Evolutionary conservation across 176 grass and related monocot genomes (phyloP).

Genomic region (Aegilops bicornis): DNA sequence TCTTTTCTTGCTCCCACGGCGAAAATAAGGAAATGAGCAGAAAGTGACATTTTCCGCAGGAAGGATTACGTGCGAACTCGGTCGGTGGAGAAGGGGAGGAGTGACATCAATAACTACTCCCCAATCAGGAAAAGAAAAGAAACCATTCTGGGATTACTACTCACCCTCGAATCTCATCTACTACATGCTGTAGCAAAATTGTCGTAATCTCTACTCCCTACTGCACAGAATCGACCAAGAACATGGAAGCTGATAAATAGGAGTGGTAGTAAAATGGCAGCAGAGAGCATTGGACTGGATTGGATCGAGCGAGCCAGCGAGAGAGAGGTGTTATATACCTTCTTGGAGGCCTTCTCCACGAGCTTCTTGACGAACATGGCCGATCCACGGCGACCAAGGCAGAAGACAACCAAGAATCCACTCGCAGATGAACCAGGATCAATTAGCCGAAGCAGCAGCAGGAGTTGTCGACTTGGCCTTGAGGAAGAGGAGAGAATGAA

Average conservation of each 20-base stretch:
- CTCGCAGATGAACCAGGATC: neutral
- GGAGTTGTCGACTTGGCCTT: neutral
- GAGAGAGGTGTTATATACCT: slow-evolving; percentile 34
- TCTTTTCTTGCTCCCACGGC: slow-evolving; percentile 5
- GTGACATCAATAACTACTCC: neutral
- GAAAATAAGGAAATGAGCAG: neutral
- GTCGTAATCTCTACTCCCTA: neutral
- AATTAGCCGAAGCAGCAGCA: neutral
- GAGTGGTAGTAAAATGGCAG: neutral
- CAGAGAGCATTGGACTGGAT: neutral
- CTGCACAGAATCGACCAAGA: neutral
- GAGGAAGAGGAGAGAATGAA: neutral
- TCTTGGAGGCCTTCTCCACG: slow-evolving; percentile 77
- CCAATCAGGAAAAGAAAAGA: neutral
- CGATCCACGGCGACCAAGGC: slow-evolving; percentile 8
- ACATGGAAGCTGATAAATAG: neutral
- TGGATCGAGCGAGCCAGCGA: too few relatives aligned
- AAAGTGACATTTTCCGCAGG: neutral
- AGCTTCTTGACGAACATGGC: slow-evolving; percentile 84
- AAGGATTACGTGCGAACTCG: neutral
- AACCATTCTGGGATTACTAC: neutral
- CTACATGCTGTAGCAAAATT: neutral
- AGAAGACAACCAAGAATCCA: neutral
- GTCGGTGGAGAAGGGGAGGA: neutral
- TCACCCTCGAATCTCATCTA: neutral